These are phyloP conservation scores for Penicillium sp. DNA, from an alignment of 2,329 filamentous ascomycete species.

Conservation along the genomic window DNA sequence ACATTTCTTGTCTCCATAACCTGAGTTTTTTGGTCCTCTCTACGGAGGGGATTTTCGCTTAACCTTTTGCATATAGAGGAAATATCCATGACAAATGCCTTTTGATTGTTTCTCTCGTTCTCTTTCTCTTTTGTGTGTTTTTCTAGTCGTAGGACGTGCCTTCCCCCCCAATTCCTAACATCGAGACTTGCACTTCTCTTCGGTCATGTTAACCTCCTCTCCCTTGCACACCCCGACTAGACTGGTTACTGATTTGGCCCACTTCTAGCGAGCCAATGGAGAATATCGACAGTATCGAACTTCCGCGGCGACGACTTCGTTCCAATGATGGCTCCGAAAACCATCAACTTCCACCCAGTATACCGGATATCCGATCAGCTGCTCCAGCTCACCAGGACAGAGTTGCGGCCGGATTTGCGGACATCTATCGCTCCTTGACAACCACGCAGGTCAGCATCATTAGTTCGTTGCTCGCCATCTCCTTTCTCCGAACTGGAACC, in stretches of 20 bases:
- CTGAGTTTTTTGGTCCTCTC: constrained; percentile 20
- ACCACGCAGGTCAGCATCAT: constrained; percentile 29
- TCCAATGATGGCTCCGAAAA: constrained; percentile 2
- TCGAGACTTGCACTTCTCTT: too few relatives aligned
- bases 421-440: constrained; percentile 24
- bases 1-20: constrained; percentile 6
- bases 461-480: constrained; percentile 20
- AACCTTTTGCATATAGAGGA: constrained; percentile 26
- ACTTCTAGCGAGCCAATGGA: constrained; percentile 6
- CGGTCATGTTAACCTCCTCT: background rate
- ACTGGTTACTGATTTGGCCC: background rate
- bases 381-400: background rate
- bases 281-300: background rate
- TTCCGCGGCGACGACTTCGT: constrained; percentile 10
- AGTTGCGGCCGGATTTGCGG: constrained; percentile 21
- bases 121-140: background rate
- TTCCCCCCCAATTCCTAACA: background rate
- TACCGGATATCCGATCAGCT: background rate
- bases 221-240: background rate
- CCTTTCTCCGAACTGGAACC: background rate
- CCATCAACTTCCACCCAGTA: background rate
- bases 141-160: background rate
- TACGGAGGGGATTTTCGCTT: constrained; percentile 20
- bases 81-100: constrained; percentile 20
- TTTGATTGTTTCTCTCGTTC: background rate